Evolutionary conservation across 2,329 filamentous ascomycete species (phyloP), one percentile per base, ranked within the genome.

Genomic region (Fusarium vanettenii): DNA sequence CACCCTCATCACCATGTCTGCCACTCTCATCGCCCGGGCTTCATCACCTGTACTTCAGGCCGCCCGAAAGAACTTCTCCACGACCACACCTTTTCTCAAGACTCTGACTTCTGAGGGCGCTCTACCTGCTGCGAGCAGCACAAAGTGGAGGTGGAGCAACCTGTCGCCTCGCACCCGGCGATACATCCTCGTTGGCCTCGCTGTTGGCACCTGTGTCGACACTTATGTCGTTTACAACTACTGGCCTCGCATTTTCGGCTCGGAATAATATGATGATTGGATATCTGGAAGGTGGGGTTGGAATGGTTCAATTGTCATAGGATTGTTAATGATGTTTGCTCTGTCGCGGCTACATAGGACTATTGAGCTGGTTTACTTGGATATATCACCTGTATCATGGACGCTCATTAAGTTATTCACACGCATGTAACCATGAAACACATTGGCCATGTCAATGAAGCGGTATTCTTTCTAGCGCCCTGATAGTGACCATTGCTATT

Each of bases 191-290:
- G 71, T 75, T 39, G 76, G 79, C 10, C 25, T 76, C 6, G 68
- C 62, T 8, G 60, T 71, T 9, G 61, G 76, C 48, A 59, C 74
- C 7, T 74, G 68, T 5, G 60, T 77, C 2, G 81, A 82, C 56
- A 64, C 73, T 25, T 78, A 76, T 27, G 43, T 82, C 8, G 33
- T 79, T 9, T 80, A 80, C 66, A 74, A 78, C 27, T 82, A 80
- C 59, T 80, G 73, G 69, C 76, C 79, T 35, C 48, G 29, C 25
- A 74, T 77, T 22, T 61, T 77, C 41, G 71, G 62, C 67, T 59
- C 68, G 11, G 14, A 74, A 60, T 29, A 29, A 67, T 25, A n/a
- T 31, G 56, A 5, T 48, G 7, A 31, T 25, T 39, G 16, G 18
- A 7, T 22, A 43, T 1, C 7, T 31, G 57, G 16, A 45, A 22